Conservation (phyloP, 2,329 filamentous ascomycete species). For the Dactylellina drechsleri region DNA sequence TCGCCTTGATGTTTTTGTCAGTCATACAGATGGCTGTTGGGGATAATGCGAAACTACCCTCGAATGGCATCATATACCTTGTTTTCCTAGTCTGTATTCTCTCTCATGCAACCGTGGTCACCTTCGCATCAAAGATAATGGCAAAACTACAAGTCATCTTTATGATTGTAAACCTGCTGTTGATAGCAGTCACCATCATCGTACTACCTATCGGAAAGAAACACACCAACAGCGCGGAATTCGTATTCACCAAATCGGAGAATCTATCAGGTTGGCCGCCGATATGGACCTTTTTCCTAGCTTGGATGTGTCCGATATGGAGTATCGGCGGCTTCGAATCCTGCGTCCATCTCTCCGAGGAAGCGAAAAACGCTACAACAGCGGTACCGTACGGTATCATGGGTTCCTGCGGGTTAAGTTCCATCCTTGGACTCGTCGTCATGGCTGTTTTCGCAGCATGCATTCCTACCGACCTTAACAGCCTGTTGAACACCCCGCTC, state of each 20-base stretch:
- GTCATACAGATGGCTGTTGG: conserved; percentile 64
- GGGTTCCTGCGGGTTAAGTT: conserved; percentile 68
- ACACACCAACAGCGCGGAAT: conserved; percentile 62
- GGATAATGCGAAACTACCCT: conserved; percentile 65
- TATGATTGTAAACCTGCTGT: conserved; percentile 68
- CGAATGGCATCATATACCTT: conserved; percentile 69
- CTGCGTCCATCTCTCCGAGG: conserved; percentile 71
- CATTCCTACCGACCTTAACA: conserved; percentile 67
- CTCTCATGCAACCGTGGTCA: conserved; percentile 68
- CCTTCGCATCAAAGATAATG: conserved; percentile 68
- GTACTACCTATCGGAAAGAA: conserved; percentile 67
- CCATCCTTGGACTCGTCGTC: conserved; percentile 69
- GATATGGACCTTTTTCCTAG: conserved; percentile 70
- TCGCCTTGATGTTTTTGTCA: conserved; percentile 69
- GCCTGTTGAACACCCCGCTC: conserved; percentile 66
- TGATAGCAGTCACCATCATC: conserved; percentile 69
- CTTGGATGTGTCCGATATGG: conserved; percentile 73
- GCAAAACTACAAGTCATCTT: conserved; percentile 69
- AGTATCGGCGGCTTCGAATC: conserved; percentile 66
- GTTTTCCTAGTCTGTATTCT: conserved; percentile 69
- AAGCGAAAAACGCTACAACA: conserved; percentile 70
- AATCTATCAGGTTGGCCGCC: conserved; percentile 71
- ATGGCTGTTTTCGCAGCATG: conserved; percentile 69
- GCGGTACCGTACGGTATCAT: conserved; percentile 71
- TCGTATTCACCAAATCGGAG: conserved; percentile 68